Conservation (phyloP, 306 rosid species). For the Quercus parvula region DNA sequence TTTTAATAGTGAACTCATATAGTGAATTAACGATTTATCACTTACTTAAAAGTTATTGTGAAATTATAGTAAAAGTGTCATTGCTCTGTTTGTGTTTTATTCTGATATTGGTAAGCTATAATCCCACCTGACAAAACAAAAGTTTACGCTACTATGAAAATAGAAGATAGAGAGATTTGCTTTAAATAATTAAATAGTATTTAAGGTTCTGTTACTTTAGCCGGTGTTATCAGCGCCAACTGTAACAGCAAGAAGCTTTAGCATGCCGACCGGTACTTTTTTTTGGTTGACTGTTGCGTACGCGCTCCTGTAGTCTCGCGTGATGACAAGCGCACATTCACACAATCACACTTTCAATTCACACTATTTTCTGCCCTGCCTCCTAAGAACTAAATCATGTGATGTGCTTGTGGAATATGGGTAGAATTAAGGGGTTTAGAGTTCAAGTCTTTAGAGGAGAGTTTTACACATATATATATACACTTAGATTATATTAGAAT, state of each 20-base stretch:
- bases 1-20: accelerated
- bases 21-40: too few relatives aligned
- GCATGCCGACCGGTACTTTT: not conserved
- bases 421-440: accelerated
- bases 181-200: not conserved
- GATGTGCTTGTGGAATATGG: too few relatives aligned
- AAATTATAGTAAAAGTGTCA: too few relatives aligned
- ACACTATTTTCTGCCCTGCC: not conserved
- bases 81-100: too few relatives aligned
- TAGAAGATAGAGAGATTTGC: not conserved
- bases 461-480: too few relatives aligned
- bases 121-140: too few relatives aligned
- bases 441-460: too few relatives aligned
- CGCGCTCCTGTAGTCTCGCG: not conserved
- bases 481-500: too few relatives aligned
- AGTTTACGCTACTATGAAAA: not conserved
- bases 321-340: not conserved
- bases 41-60: too few relatives aligned
- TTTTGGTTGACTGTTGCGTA: not conserved
- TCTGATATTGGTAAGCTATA: too few relatives aligned
- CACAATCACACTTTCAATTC: not conserved
- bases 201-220: not conserved
- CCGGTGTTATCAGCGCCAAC: not conserved
- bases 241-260: not conserved
- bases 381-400: too few relatives aligned